Evolutionary conservation across 805 yeast species (phyloP).

Genomic region (Barnettozyma sp.): DNA sequence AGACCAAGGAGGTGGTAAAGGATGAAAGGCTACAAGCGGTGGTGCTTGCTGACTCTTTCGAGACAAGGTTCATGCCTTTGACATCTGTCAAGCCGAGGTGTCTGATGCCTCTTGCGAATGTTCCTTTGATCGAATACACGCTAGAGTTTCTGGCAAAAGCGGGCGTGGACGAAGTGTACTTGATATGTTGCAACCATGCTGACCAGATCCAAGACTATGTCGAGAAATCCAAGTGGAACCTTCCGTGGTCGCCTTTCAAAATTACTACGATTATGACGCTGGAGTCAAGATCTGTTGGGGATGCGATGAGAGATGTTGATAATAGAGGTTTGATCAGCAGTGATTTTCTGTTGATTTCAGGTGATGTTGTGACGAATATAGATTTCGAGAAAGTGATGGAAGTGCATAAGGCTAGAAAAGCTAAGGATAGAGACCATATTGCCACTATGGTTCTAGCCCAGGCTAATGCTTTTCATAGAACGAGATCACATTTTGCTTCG

Average conservation of each 20-base stretch:
- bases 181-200: slow-evolving; percentile 88
- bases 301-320: slow-evolving; percentile 94
- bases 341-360: slow-evolving; percentile 84
- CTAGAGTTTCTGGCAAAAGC: slow-evolving; percentile 89
- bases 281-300: slow-evolving; percentile 90
- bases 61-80: slow-evolving; percentile 88
- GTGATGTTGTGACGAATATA: slow-evolving; percentile 92
- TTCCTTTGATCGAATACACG: slow-evolving; percentile 91
- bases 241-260: slow-evolving; percentile 70
- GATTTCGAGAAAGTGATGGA: slow-evolving; percentile 69
- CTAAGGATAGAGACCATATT: slow-evolving; percentile 80
- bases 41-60: slow-evolving; percentile 89
- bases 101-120: slow-evolving; percentile 83
- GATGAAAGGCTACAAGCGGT: slow-evolving; percentile 87
- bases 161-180: slow-evolving; percentile 81
- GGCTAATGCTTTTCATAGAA: slow-evolving; percentile 77
- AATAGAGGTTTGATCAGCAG: slow-evolving; percentile 83
- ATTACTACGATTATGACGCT: slow-evolving; percentile 74
- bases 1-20: slow-evolving; percentile 51
- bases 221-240: slow-evolving; percentile 62
- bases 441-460: slow-evolving; percentile 89
- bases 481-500: slow-evolving; percentile 73
- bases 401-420: slow-evolving; percentile 65
- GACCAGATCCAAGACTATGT: slow-evolving; percentile 81
- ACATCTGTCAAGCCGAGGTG: slow-evolving; percentile 85